Conservation (phyloP, 306 rosid genomes). For the Cucumis cinereus region DNA sequence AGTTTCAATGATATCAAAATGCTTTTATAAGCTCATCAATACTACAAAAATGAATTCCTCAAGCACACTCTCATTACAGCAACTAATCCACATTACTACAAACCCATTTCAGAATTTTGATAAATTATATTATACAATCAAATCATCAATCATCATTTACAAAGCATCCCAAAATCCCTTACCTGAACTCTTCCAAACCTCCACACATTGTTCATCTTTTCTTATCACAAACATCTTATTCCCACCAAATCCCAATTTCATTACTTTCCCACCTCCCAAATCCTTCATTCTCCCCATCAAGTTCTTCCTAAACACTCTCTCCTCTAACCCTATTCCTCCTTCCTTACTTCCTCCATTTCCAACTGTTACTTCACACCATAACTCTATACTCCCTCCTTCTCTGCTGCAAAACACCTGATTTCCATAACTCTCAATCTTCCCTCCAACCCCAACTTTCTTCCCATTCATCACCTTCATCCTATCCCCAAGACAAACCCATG, state of each 20-base stretch:
- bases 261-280: conserved; percentile 56
- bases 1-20: too few relatives aligned
- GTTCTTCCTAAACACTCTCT: conserved; percentile 25
- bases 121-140: too few relatives aligned
- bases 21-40: too few relatives aligned
- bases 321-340: conserved; percentile 11
- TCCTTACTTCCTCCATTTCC: conserved; percentile 12
- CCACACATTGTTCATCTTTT: conserved; percentile 68
- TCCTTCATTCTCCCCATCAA: conserved; percentile 70
- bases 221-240: conserved; percentile 78
- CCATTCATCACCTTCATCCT: conserved; percentile 35
- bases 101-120: too few relatives aligned
- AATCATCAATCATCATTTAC: too few relatives aligned
- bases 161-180: conserved; percentile 26
- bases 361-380: conserved; percentile 76
- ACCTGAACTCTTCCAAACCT: conserved; percentile 79
- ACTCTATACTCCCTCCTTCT: conserved; percentile 63
- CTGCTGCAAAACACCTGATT: conserved; percentile 68
- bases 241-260: conserved; percentile 65
- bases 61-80: too few relatives aligned
- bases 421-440: conserved; percentile 69
- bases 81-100: too few relatives aligned
- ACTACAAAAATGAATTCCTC: too few relatives aligned
- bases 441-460: conserved; percentile 76
- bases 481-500: conserved; percentile 73